Base-by-base conservation (phyloP, 306 rosid genomes). In the Lathyrus aphaca region DNA sequence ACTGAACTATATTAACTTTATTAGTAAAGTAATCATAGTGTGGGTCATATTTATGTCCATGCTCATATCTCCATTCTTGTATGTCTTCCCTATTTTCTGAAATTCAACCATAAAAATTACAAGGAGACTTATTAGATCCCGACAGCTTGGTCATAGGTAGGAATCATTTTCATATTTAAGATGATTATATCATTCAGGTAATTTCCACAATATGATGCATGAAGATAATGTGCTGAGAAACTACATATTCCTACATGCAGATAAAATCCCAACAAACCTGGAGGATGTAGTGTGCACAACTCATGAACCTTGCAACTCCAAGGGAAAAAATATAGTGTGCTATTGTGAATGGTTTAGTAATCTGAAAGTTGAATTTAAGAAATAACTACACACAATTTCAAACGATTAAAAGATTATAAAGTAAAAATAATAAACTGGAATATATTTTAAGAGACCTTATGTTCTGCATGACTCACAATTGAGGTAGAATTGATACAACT, bases 31-130 rank as follows among this genome's bases (percentile, higher is more conserved):
- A 94, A 82, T 94, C 99, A 35, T 80, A 83, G 77, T 94, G 99
- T 1, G 89, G 91, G 45, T 91, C 97, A 55, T 94, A 94, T 82
- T 87, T 94, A 88, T 94, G 99, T 40, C 99, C 99, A 72, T 82
- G 90, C 79, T 94, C 99, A 75, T 91, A 94, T 74, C 96, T 89
- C 78, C 91, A 81, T 23, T 91, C 96, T 84, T 91, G 99, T n/a
- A 91, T 91, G 82, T 91, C 97, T 71, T 94, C 99, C 30, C 99
- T 97, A 86, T 94, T 94, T 80, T 91, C 99, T 94, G 89, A 81
- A 78, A 81, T 73, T 57, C 18, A 82, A 83, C 27, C 64, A 73
- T 23, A 18, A 27, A 72, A 12, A 64, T 64, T 44, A 63, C 35
- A 63, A 74, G 51, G 37, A 70, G 64, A 51, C 45, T 10, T 50